Base-by-base conservation (phyloP, 345 rosid species). In the Brassica juncea region DNA sequence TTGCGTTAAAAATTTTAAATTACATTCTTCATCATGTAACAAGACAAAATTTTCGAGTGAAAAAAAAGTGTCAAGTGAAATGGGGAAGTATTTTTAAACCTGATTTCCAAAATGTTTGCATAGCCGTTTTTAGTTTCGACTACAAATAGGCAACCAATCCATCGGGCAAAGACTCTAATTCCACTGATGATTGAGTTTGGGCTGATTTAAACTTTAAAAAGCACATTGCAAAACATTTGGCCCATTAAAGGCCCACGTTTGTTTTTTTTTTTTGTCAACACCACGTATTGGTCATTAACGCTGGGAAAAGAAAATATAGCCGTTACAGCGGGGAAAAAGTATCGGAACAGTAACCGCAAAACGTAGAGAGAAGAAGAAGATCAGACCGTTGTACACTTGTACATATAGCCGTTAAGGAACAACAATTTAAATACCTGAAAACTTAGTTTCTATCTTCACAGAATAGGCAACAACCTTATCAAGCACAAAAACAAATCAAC, bases 301-400 rank as follows among this genome's bases (percentile, higher is more conserved):
- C 11, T 37, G 60, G 67, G 23, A 4, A 54, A 2, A n/a, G 11
- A 39, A 37, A 64, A 75, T 75, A 75, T 70, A 80, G 83, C 83
- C 83, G 83, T 80, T 80, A 75, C 5, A 31, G 11, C 16, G 44
- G 44, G 19, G 27, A 44, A 61, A 68, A 67, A 1, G 31, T 5
- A 63, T 63, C 74, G 71, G 73, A 47, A 10, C 72, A 32, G 57
- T 55, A 64, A 59, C 2, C 61, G 8, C 55, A n/a, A 32, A 70
- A 71, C 82, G 70, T 25, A 15, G 65, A 70, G 52, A 74, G 58
- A 37, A 35, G 60, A 16, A 12, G 21, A 77, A 85, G 74, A 89
- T 82, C 80, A 65, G 89, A 86, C 91, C 95, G 95, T 90, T 89
- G 88, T 9, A 74, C n/a, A 64, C 49, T 90, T 89, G 88, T 9